Conservation (phyloP, 2,329 filamentous ascomycete species). For the Tolypocladium nubicola region DNA sequence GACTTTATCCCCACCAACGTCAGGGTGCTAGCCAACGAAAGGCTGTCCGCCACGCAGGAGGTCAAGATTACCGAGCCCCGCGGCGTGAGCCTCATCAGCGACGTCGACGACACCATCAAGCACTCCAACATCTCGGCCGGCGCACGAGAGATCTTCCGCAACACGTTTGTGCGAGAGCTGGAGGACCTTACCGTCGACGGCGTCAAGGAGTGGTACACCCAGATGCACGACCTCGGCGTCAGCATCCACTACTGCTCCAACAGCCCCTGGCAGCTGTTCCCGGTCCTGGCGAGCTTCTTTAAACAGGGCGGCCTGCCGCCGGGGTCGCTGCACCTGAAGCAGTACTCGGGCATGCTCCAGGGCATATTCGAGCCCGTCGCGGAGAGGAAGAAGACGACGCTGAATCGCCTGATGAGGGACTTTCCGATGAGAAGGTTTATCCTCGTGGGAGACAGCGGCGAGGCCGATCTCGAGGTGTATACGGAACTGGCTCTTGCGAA, state of each 20-base stretch:
- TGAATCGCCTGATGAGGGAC: slow-evolving; percentile 77
- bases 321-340: slow-evolving; percentile 90
- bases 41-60: slow-evolving; percentile 69
- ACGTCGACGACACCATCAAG: slow-evolving; percentile 97
- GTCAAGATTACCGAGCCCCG: slow-evolving; percentile 65
- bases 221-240: slow-evolving; percentile 69
- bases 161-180: slow-evolving; percentile 85
- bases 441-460: slow-evolving; percentile 88
- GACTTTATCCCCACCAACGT: slow-evolving; percentile 89
- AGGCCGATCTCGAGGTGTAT: slow-evolving; percentile 94
- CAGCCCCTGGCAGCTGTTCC: slow-evolving; percentile 95
- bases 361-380: slow-evolving; percentile 97
- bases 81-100: slow-evolving; percentile 88
- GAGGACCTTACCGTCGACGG: slow-evolving; percentile 74
- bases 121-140: slow-evolving; percentile 83
- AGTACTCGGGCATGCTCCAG: slow-evolving; percentile 93
- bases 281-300: slow-evolving; percentile 79
- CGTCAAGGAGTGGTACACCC: slow-evolving; percentile 80
- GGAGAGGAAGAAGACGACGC: slow-evolving; percentile 80
- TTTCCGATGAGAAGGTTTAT: slow-evolving; percentile 87
- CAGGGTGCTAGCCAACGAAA: slow-evolving; percentile 75
- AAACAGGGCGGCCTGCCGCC: slow-evolving; percentile 67
- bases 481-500: slow-evolving; percentile 83
- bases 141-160: slow-evolving; percentile 88
- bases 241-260: slow-evolving; percentile 98